Percentiles rank a stretch among this genome's conserved stretches.
phyloP scores from a whole-genome alignment of 495 filamentous ascomycete species.

The Penicillium desertorum region DNA sequence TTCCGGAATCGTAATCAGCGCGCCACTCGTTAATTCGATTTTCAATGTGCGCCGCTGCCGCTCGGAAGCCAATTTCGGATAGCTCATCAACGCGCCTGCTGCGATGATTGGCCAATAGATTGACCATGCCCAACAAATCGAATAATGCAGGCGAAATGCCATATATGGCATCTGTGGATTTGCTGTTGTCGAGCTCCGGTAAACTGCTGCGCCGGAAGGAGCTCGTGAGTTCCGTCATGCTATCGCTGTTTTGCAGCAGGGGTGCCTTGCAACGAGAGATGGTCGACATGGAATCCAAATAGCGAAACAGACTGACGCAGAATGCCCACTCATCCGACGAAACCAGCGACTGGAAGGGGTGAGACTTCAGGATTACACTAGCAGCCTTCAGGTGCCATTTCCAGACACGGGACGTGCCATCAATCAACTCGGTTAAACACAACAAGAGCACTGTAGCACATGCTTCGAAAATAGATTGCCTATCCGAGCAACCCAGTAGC shows the following conservation, averaged over 20 bases:
- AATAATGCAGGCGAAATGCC: constrained; percentile 27
- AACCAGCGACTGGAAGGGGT: constrained; percentile 17
- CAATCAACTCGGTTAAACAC: constrained; percentile 31
- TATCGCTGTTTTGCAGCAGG: constrained; percentile 21
- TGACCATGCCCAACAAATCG: constrained; percentile 32
- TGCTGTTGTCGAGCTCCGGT: constrained; percentile 2
- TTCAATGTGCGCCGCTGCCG: constrained; percentile 26
- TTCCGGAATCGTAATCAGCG: constrained; percentile 10
- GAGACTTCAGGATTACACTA: constrained; percentile 27
- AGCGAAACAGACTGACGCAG: constrained; percentile 31
- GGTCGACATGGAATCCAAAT: constrained; percentile 36
- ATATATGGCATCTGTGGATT: constrained; percentile 24
- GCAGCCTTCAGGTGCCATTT: constrained; percentile 37
- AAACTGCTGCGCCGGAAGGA: constrained; percentile 15
- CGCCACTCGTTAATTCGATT: constrained; percentile 28
- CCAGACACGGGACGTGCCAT: constrained; percentile 29
- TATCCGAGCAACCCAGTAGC: constrained; percentile 17
- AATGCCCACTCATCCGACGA: constrained; percentile 25
- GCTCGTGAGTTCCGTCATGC: constrained; percentile 22
- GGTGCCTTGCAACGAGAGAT: constrained; percentile 34
- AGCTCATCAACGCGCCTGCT: constrained; percentile 31
- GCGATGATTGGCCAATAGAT: constrained; percentile 31
- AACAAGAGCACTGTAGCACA: constrained; percentile 29
- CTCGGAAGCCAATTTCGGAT: constrained; percentile 33
- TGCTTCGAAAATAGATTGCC: constrained; percentile 25